Evolutionary conservation across 805 yeast species (phyloP).

Genomic region (Zygoascus bituminiphila): DNA sequence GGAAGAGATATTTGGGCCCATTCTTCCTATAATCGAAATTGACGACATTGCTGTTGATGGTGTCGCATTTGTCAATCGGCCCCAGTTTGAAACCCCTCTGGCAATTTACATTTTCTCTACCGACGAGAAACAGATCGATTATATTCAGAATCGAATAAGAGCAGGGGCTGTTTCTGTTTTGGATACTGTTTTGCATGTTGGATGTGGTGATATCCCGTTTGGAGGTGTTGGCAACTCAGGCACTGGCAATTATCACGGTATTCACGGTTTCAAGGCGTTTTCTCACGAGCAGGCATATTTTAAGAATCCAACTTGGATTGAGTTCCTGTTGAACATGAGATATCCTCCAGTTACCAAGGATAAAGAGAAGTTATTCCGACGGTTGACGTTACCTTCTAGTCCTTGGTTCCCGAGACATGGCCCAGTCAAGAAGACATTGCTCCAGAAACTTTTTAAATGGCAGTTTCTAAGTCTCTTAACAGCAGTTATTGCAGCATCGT

Average conservation of each 20-base stretch:
- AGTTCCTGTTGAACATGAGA: slow-evolving; percentile 47
- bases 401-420: slow-evolving; percentile 18
- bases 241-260: slow-evolving; percentile 74
- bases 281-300: slow-evolving; percentile 65
- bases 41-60: slow-evolving; percentile 25
- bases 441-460: slow-evolving; percentile 5
- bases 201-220: slow-evolving; percentile 63
- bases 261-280: slow-evolving; percentile 58
- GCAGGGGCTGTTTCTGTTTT: slow-evolving; percentile 68
- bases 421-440: slow-evolving; percentile 16
- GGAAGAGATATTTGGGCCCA: slow-evolving; percentile 77
- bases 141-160: slow-evolving; percentile 46
- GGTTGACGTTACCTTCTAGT: slow-evolving; percentile 1
- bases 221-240: slow-evolving; percentile 91
- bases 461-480: not conserved
- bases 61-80: slow-evolving; percentile 29
- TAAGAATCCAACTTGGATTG: slow-evolving; percentile 59
- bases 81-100: slow-evolving; percentile 64
- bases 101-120: slow-evolving; percentile 65
- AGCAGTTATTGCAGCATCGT: not conserved
- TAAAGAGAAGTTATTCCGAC: slow-evolving; percentile 22
- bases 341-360: slow-evolving; percentile 50
- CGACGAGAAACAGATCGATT: slow-evolving; percentile 38
- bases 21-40: slow-evolving; percentile 64
- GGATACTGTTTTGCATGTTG: slow-evolving; percentile 67